Percentiles rank a stretch among this genome's conserved stretches.
phyloP scores from a whole-genome alignment of 2,329 filamentous ascomycete genomes.

The Nothophaeocryptopus gaeumannii region DNA sequence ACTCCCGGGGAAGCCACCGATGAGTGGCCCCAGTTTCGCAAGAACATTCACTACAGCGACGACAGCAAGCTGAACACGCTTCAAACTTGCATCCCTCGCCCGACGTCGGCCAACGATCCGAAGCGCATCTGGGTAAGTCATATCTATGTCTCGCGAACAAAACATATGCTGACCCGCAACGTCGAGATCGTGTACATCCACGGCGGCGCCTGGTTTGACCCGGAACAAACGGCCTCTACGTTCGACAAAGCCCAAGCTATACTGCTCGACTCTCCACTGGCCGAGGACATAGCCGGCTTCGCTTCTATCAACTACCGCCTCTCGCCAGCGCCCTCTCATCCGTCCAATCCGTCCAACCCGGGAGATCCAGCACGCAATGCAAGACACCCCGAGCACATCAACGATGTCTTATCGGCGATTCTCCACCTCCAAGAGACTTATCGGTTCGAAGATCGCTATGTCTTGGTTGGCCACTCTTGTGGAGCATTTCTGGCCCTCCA shows the following conservation, averaged over 20 bases:
- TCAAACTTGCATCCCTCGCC: constrained; percentile 42
- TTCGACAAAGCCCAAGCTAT: constrained; percentile 38
- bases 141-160: too few species aligned
- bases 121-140: constrained; percentile 26
- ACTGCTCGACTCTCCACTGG: constrained; percentile 31
- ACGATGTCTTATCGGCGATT: constrained; percentile 55
- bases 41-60: constrained; percentile 31
- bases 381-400: constrained; percentile 59
- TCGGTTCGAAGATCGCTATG: constrained; percentile 46
- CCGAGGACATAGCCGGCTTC: constrained; percentile 55
- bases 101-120: constrained; percentile 21
- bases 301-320: constrained; percentile 65
- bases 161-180: too few species aligned
- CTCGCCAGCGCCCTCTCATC: constrained; percentile 48
- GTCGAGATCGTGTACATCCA: constrained; percentile 42
- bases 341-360: constrained; percentile 46
- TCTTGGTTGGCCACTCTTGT: constrained; percentile 62
- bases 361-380: constrained; percentile 49
- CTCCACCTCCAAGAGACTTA: constrained; percentile 50
- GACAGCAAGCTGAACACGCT: constrained; percentile 41
- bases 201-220: constrained; percentile 52
- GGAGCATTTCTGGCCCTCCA: constrained; percentile 65
- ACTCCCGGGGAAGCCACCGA: constrained; percentile 13
- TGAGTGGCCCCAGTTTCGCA: constrained; percentile 27
- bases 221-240: constrained; percentile 38